Evolutionary conservation across 352 stramenopile genomes (phyloP), one percentile per base, ranked within the genome.

Genomic region (Phytophthora quininea): DNA sequence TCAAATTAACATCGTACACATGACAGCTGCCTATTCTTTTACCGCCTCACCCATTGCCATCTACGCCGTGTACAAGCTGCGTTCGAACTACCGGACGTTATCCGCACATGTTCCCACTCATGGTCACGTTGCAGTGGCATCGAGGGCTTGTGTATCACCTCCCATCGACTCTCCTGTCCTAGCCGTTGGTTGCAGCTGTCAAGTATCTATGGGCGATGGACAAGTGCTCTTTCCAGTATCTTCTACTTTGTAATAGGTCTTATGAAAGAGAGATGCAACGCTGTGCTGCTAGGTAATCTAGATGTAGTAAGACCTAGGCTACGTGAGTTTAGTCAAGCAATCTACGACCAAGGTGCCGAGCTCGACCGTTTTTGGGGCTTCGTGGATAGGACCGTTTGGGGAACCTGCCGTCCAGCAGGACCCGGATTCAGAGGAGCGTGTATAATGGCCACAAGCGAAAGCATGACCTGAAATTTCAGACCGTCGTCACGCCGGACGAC

Each of bases 231-330:
- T 5, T 48, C 38, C 12, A 48, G 40, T 47, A 58, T 65, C 1
- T 58, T 65, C 42, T 58, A 58, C 50, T 59, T 54, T 48, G 58
- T 65, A 14, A 47, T 65, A 50, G 52, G 31, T 2, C 9, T 47
- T 49, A 58, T 58, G 47, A 33, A 37, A 3, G 2, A 0, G 5
- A 47, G 35, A 19, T 49, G 52, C 27, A 58, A 48, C 7, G 31
- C 10, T 12, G 5, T 58, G 37, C 33, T 24, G 19, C 19, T 24
- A 37, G n/a, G 11, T 49, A 48, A 48, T 48, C 19, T 48, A n/a
- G 42, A 48, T 27, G 6, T 3, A 27, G 1, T 15, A 24, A 48
- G 42, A 9, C 19, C 42, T n/a, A 48, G 42, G n/a, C n/a, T 48
- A 3, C 12, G 14, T 11, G 37, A 48, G 24, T 57, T 57, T 57